Base-by-base conservation (phyloP, 2,329 filamentous ascomycete genomes). In the Diaporthe sp. region DNA sequence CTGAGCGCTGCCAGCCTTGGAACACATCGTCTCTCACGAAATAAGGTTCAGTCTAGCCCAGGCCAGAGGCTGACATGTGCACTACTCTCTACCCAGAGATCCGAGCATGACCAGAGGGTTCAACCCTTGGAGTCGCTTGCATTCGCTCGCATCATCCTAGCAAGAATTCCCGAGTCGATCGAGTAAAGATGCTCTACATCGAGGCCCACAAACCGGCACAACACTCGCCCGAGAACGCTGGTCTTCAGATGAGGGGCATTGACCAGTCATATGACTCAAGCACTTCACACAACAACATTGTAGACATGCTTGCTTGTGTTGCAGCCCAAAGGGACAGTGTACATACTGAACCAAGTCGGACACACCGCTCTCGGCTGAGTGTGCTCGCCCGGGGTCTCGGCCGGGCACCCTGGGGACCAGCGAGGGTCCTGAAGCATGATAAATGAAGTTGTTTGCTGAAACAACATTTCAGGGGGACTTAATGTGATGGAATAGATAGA, bases 381-480 rank as follows among this genome's bases (percentile, higher is more conserved):
- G 61, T 3, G 5, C 13, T 68, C 31, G 62, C 28, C 62, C 44
- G 44, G 62, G 44, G 46, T 51, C 62, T 68, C 31, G 65, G 31
- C 62, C 62, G 46, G 62, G 62, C 28, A 68, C 34, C 62, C 62
- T 37, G 39, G 62, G 4, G n/a, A 10, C 13, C 46, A 37, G 39
- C 46, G 46, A 39, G 46, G 28, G 15, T 25, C 65, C 49, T 37
- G 65, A 37, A 68, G 65, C 65, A 68, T 53, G 65, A 68, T 68
- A 68, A 68, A 68, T 68, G 65, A 68, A 13, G 22, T 53, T 25
- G 31, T 55, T 69, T 55, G 31, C 65, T 69, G 65, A 55, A 69
- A 55, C 65, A 69, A 17, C 34, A 19, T 22, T 42, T 28, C 49
- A 55, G 49, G 65, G 49, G 65, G 6, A 49, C 49, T 55, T 28